These are phyloP conservation scores for Apiosordaria backusii DNA, from an alignment of 495 filamentous ascomycete species.

Conservation along the genomic window DNA sequence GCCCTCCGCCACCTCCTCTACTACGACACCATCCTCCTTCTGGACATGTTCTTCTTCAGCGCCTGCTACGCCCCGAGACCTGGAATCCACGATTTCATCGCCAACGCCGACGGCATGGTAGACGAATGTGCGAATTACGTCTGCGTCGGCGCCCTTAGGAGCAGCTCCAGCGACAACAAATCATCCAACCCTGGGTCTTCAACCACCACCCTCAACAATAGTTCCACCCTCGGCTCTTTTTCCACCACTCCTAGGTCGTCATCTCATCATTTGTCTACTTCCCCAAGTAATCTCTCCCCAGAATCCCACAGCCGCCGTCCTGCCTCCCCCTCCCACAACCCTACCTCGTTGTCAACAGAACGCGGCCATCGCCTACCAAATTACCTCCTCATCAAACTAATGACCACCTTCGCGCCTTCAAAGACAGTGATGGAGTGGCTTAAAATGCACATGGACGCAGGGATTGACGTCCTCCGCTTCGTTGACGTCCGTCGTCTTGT, in stretches of 20 bases:
- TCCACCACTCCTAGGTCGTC: background rate
- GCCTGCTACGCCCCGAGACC: conserved; percentile 83
- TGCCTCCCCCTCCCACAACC: background rate
- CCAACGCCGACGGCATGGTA: conserved; percentile 63
- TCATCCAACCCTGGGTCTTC: background rate
- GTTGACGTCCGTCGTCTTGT: conserved; percentile 89
- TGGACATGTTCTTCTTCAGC: conserved; percentile 91
- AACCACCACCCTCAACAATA: background rate
- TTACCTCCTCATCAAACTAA: conserved; percentile 63
- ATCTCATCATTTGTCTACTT: background rate
- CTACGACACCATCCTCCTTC: conserved; percentile 79
- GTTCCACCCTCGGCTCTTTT: background rate
- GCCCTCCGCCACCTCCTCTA: conserved; percentile 84
- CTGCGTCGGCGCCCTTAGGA: conserved; percentile 32
- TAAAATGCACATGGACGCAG: conserved; percentile 58
- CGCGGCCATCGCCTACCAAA: conserved; percentile 40
- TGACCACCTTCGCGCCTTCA: conserved; percentile 72
- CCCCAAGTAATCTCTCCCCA: background rate
- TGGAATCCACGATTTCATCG: conserved; percentile 69
- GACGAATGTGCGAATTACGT: conserved; percentile 86
- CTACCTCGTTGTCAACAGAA: background rate
- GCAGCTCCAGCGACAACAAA: conserved; percentile 2
- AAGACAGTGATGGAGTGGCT: conserved; percentile 80
- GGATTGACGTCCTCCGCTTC: conserved; percentile 56
- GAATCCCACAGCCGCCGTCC: background rate